phyloP scores from a whole-genome alignment of 1,139 yeast species.

The Lodderomyces margitis region DNA sequence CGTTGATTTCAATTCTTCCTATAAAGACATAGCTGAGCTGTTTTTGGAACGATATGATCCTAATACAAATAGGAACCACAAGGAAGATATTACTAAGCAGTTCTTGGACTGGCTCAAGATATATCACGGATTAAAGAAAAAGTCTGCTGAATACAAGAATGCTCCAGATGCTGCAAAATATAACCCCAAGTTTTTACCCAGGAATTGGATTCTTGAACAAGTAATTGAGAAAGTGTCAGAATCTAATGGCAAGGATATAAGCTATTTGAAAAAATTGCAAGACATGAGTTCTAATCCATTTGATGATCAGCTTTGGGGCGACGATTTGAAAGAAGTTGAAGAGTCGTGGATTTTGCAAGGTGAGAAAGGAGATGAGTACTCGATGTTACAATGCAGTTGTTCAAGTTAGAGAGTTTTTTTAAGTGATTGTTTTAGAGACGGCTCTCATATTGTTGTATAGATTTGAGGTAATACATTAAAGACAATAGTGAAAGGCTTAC shows the following conservation, averaged over 20 bases:
- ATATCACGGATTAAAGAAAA: conserved; percentile 37
- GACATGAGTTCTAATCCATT: conserved; percentile 66
- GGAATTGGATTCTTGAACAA: conserved; percentile 85
- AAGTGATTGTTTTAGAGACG: no score
- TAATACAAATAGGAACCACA: conserved; percentile 24
- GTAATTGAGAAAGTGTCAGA: conserved; percentile 57
- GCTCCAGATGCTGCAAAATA: conserved; percentile 41
- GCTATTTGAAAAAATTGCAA: conserved; percentile 51
- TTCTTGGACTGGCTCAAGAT: conserved; percentile 39
- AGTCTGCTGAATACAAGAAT: conserved; percentile 26
- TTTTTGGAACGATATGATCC: conserved; percentile 21
- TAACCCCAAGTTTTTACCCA: conserved; percentile 81
- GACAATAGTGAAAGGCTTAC: no score
- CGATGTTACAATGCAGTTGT: conserved; percentile 55
- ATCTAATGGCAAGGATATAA: conserved; percentile 33
- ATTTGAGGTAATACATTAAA: no score
- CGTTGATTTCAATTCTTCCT: conserved; percentile 21
- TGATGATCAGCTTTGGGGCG: conserved; percentile 62
- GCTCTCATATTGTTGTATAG: no score
- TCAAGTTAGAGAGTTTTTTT: conserved; percentile 6
- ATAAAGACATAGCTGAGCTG: conserved; percentile 25
- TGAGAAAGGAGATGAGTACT: conserved; percentile 42
- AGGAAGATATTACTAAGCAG: conserved; percentile 31
- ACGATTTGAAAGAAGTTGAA: conserved; percentile 55
- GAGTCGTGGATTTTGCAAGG: conserved; percentile 51